Percentiles rank a stretch among this genome's conserved stretches.
These are phyloP conservation scores for Penicillium sp. DNA, from an alignment of 2,329 filamentous ascomycete species.

Conservation along the genomic window DNA sequence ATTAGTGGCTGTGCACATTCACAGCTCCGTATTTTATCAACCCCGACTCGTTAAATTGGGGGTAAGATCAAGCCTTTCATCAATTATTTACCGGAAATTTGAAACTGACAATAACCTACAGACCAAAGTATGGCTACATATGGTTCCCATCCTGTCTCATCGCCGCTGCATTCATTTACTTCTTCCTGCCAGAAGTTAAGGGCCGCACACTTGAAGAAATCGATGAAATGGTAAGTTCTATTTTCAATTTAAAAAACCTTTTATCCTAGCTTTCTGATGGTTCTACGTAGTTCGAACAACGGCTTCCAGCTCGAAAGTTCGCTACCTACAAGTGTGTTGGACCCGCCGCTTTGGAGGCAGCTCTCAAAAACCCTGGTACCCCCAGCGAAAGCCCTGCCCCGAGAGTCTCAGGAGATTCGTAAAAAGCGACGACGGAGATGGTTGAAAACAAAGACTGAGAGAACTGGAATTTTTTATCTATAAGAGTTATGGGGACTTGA, in stretches of 20 bases:
- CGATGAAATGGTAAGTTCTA: conserved; percentile 55
- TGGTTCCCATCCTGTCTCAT: conserved; percentile 46
- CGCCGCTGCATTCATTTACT: conserved; percentile 42
- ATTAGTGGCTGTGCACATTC: conserved; percentile 59
- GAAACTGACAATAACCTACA: not conserved
- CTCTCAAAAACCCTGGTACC: conserved; percentile 2
- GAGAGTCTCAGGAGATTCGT: conserved; percentile 7
- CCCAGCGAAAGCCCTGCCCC: not conserved
- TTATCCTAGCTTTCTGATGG: conserved; percentile 1
- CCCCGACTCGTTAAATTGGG: conserved; percentile 58
- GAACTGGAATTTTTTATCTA: not conserved
- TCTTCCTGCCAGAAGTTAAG: conserved; percentile 60
- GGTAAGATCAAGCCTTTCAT: conserved; percentile 34
- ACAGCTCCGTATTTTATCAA: conserved; percentile 66
- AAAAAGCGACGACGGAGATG: conserved; percentile 15
- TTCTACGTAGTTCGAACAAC: conserved; percentile 44
- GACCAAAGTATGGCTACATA: conserved; percentile 61
- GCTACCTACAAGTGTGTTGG: conserved; percentile 42
- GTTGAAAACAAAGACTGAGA: conserved; percentile 10
- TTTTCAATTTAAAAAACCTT: too few species aligned
- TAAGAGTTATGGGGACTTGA: not conserved
- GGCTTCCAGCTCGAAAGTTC: conserved; percentile 43
- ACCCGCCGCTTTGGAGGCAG: conserved; percentile 12
- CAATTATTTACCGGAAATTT: too few species aligned
- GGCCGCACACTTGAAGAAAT: conserved; percentile 59